Evolutionary conservation across 441 rosid genomes (phyloP).

Genomic region (Pelargonium cotyledonis): DNA sequence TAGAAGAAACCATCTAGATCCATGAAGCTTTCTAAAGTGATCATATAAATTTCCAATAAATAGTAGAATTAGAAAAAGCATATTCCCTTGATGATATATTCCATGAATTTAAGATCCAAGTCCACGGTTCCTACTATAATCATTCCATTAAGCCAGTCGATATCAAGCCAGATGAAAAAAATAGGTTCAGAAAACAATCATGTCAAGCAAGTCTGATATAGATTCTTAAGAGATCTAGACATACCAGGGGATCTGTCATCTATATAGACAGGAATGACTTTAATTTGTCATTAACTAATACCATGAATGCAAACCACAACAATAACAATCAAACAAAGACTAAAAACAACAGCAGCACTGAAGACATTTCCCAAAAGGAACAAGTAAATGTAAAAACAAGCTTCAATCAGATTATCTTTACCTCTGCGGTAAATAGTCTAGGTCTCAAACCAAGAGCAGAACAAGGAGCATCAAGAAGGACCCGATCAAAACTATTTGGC

Average conservation of each 20-base stretch:
- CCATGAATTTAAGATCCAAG: neutral
- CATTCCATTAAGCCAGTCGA: neutral
- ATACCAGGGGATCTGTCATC: neutral
- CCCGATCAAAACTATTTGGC: conserved; percentile 81
- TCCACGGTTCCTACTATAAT: neutral
- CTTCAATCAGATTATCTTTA: conserved; percentile 23
- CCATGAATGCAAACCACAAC: neutral
- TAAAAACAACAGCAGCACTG: neutral
- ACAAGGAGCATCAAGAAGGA: conserved; percentile 95
- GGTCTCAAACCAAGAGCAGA: conserved; percentile 99
- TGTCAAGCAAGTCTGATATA: neutral
- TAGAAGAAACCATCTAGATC: neutral
- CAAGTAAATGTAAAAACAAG: neutral
- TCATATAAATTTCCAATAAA: no score
- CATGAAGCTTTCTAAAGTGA: neutral
- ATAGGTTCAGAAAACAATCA: neutral
- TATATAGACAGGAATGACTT: neutral
- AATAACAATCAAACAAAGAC: neutral
- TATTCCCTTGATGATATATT: no score
- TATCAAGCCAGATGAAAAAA: neutral
- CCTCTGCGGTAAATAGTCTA: conserved; percentile 81
- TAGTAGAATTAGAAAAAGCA: neutral
- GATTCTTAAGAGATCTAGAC: neutral
- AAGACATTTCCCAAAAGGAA: neutral
- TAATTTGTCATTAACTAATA: neutral